Evolutionary conservation across 108 stramenopile species (phyloP).

Genomic region (Craspedostauros australis): DNA sequence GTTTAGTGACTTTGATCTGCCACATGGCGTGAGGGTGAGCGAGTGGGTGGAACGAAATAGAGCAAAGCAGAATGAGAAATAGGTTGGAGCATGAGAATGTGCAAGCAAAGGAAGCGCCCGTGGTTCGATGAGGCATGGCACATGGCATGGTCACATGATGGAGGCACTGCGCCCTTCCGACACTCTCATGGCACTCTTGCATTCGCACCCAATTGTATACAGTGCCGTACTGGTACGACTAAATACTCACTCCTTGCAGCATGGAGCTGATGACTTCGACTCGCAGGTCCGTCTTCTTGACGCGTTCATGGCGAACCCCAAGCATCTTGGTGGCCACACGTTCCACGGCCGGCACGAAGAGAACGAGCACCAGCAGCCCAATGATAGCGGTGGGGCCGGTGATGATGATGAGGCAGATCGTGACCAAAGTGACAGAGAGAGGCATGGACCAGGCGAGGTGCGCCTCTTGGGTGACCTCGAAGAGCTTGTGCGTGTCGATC

Average conservation of each 20-base stretch:
- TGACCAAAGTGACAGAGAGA: constrained; percentile 65
- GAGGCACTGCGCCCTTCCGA: no score
- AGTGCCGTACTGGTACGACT: no score
- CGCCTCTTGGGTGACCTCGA: constrained; percentile 76
- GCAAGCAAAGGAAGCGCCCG: no score
- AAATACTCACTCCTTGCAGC: constrained; percentile 43
- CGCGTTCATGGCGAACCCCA: constrained; percentile 44
- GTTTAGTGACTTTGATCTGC: constrained; percentile 69
- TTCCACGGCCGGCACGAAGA: constrained; percentile 66
- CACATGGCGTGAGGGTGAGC: no score
- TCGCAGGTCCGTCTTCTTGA: constrained; percentile 64
- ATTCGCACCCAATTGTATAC: no score
- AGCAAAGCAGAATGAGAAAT: no score
- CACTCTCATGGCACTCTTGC: no score
- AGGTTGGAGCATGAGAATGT: no score
- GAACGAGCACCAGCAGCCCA: constrained; percentile 57
- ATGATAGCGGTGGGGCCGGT: constrained; percentile 67
- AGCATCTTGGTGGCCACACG: constrained; percentile 52
- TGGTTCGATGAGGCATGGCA: no score
- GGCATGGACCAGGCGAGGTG: constrained; percentile 87
- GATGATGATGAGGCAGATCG: constrained; percentile 45
- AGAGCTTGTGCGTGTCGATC: constrained; percentile 81
- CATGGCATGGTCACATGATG: no score
- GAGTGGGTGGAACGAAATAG: no score
- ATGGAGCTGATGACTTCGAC: constrained; percentile 66